These are phyloP conservation scores for Infundibulicybe gibba DNA, from an alignment of 768 basidiomycete species.

Conservation along the genomic window DNA sequence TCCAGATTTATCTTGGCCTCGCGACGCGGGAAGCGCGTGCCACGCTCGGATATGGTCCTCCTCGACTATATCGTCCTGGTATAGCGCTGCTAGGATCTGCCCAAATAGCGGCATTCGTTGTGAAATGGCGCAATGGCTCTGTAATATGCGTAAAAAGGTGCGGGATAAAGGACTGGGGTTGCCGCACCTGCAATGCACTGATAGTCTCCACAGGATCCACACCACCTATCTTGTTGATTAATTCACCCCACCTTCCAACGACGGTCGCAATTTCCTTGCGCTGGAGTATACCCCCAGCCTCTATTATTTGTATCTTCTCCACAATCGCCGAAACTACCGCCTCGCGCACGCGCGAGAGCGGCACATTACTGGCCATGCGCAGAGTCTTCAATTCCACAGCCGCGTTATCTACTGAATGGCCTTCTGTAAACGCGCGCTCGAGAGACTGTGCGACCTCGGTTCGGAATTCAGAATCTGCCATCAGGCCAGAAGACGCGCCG, in stretches of 20 bases:
- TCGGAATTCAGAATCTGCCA: conserved; percentile 66
- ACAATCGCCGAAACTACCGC: conserved; percentile 87
- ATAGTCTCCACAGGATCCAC: conserved; percentile 81
- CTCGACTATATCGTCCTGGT: conserved; percentile 89
- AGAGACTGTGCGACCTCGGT: conserved; percentile 80
- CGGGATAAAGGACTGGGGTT: conserved; percentile 8
- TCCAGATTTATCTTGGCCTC: conserved; percentile 42
- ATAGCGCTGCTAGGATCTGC: conserved; percentile 79
- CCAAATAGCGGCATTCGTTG: conserved; percentile 73
- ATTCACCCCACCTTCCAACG: conserved; percentile 74
- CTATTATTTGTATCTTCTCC: conserved; percentile 61
- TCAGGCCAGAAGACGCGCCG: conserved; percentile 32
- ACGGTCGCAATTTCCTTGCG: conserved; percentile 62
- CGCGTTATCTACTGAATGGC: conserved; percentile 89
- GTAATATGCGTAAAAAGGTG: conserved; percentile 1
- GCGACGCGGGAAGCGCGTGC: conserved; percentile 59
- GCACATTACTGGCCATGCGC: conserved; percentile 94
- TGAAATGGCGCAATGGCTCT: conserved; percentile 67
- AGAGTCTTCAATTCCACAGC: conserved; percentile 94
- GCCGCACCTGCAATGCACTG: conserved; percentile 66
- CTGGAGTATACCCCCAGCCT: conserved; percentile 52
- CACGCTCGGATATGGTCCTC: conserved; percentile 89
- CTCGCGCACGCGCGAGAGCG: conserved; percentile 79
- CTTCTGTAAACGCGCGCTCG: conserved; percentile 89
- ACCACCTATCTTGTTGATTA: conserved; percentile 81